Evolutionary conservation across 371 early-diverging fungal species (phyloP).

Genomic region (Agmasoma carcini): DNA sequence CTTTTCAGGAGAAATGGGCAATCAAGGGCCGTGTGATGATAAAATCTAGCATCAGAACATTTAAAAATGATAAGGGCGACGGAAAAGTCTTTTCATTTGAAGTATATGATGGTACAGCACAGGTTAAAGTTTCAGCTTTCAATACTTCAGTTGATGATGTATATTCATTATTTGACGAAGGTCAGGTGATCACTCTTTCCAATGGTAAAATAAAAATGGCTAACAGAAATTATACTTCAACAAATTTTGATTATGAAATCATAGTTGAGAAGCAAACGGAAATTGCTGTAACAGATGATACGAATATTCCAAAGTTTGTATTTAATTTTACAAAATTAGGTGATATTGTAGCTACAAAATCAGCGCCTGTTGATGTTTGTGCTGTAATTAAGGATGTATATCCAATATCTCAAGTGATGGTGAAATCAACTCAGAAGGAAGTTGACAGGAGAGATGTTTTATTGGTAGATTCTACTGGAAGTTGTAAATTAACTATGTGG

Average conservation of each 20-base stretch:
- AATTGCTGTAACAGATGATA: constrained; percentile 15
- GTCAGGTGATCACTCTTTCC: constrained; percentile 35
- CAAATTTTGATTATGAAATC: constrained; percentile 49
- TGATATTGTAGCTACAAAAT: constrained; percentile 11
- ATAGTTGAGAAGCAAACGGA: constrained; percentile 42
- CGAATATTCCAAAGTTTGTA: constrained; percentile 17
- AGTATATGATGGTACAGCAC: constrained; percentile 37
- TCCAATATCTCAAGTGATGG: constrained; percentile 21
- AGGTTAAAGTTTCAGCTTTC: constrained; percentile 47
- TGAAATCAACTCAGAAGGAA: constrained; percentile 36
- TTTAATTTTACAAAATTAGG: constrained; percentile 39
- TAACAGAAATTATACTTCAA: constrained; percentile 39
- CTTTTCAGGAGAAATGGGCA: constrained; percentile 39
- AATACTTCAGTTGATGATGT: constrained; percentile 44
- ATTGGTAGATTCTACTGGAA: constrained; percentile 45
- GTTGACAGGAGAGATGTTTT: constrained; percentile 37
- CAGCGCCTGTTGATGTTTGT: constrained; percentile 26
- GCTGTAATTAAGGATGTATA: constrained; percentile 43
- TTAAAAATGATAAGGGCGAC: constrained; percentile 36
- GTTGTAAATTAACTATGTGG: constrained; percentile 47
- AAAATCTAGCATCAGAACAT: constrained; percentile 47
- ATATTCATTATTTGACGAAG: constrained; percentile 40
- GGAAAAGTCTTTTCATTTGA: constrained; percentile 48
- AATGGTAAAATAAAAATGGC: constrained; percentile 51
- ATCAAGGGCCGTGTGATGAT: constrained; percentile 44